Percentiles rank a stretch among this genome's conserved stretches.
Conservation (phyloP, 202 grass and related monocot genomes). For the Panicum hallii region DNA sequence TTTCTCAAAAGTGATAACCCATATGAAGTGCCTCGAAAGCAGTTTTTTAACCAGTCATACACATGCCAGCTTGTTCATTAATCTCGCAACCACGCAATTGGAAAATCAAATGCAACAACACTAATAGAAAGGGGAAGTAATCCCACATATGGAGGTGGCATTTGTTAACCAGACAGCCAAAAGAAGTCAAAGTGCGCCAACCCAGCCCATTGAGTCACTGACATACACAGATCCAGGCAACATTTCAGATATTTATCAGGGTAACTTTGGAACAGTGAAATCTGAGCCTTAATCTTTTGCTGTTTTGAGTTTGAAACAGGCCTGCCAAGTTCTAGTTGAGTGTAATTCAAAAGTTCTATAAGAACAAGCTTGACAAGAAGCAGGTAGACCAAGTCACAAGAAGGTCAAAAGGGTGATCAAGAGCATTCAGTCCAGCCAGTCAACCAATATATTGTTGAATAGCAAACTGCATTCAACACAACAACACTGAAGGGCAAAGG, state of each 20-base stretch:
- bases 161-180: background rate
- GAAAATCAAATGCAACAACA: background rate
- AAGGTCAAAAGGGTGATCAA: background rate
- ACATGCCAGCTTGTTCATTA: background rate
- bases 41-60: background rate
- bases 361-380: background rate
- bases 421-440: constrained; percentile 10
- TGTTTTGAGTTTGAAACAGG: background rate
- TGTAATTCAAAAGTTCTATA: background rate
- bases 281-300: background rate
- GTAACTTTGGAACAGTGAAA: background rate
- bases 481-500: constrained; percentile 1
- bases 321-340: background rate
- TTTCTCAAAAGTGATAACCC: constrained; percentile 33
- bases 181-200: background rate
- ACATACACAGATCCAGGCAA: background rate
- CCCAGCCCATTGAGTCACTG: background rate
- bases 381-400: background rate
- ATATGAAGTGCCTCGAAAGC: constrained; percentile 23
- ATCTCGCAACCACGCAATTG: background rate
- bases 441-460: constrained; percentile 12
- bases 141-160: background rate
- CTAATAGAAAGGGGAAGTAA: background rate
- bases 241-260: background rate
- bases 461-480: constrained; percentile 27